phyloP scores from a whole-genome alignment of 108 stramenopile species.

The Schizochytrium sp. region DNA sequence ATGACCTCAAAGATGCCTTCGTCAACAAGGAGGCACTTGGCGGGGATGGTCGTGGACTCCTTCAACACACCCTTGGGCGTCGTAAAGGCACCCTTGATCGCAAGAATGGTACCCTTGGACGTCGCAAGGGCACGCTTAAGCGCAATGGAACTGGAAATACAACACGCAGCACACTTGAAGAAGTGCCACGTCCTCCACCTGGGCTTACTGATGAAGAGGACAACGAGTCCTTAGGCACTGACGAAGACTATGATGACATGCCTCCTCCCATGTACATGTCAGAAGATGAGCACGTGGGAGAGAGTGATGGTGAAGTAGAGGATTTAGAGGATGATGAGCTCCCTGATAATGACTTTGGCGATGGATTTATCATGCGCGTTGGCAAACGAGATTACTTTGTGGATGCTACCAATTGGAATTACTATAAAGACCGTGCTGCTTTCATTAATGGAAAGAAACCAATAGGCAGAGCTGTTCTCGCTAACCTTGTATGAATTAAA shows the following conservation, averaged over 20 bases:
- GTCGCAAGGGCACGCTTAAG: not conserved
- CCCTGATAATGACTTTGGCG: not conserved
- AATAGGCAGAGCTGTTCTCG: conserved; percentile 7
- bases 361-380: conserved; percentile 43
- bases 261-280: too few relatives aligned
- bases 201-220: not conserved
- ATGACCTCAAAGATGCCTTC: conserved; percentile 3
- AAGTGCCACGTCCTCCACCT: too few relatives aligned
- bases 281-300: too few relatives aligned
- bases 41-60: not conserved
- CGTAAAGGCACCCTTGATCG: not conserved
- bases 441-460: conserved; percentile 34
- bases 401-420: not conserved
- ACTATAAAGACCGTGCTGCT: conserved; percentile 8
- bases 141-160: too few relatives aligned
- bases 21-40: conserved; percentile 21
- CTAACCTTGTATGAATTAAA: not conserved
- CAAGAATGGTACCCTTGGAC: not conserved
- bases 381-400: conserved; percentile 52
- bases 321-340: not conserved
- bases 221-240: not conserved
- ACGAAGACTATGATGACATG: not conserved
- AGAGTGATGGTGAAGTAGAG: too few relatives aligned
- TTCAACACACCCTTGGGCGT: not conserved
- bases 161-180: too few relatives aligned